phyloP scores from a whole-genome alignment of 768 basidiomycete genomes.

The Dentipellis fragilis region DNA sequence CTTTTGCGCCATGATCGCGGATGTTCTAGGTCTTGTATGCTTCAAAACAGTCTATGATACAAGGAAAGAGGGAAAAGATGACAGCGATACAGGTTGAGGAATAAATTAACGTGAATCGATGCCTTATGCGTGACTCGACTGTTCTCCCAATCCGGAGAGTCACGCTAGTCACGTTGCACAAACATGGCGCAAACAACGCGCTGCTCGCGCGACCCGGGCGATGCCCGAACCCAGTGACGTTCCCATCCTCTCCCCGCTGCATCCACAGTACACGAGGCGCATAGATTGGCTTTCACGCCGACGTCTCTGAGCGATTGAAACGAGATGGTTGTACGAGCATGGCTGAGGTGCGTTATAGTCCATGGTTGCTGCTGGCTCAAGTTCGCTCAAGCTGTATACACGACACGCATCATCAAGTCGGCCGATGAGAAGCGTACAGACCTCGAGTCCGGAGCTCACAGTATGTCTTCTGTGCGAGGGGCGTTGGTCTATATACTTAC shows the following conservation, averaged over 20 bases:
- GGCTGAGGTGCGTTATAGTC: neutral
- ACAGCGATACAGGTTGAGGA: neutral
- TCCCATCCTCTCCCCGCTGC: too few relatives aligned
- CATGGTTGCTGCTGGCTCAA: too few relatives aligned
- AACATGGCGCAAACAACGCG: neutral
- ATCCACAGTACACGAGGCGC: too few relatives aligned
- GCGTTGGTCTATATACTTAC: neutral
- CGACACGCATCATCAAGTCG: neutral
- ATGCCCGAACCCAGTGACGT: neutral
- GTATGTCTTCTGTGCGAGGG: constrained; percentile 1
- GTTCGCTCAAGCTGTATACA: too few relatives aligned
- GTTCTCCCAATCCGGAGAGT: neutral
- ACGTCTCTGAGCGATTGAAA: too few relatives aligned
- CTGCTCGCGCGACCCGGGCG: neutral
- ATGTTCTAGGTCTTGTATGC: neutral
- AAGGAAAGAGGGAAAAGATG: neutral
- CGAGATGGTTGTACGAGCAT: neutral
- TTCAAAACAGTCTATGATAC: neutral
- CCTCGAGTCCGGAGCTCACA: constrained; percentile 12
- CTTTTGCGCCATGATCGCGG: constrained; percentile 25
- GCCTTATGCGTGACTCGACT: neutral
- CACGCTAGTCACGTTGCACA: neutral
- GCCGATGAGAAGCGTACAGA: neutral
- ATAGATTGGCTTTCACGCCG: too few relatives aligned
- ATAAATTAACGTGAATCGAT: neutral